Evolutionary conservation across 1,284 basidiomycete species (phyloP), one percentile per base, ranked within the genome.

Genomic region (Papiliotrema flavescens): DNA sequence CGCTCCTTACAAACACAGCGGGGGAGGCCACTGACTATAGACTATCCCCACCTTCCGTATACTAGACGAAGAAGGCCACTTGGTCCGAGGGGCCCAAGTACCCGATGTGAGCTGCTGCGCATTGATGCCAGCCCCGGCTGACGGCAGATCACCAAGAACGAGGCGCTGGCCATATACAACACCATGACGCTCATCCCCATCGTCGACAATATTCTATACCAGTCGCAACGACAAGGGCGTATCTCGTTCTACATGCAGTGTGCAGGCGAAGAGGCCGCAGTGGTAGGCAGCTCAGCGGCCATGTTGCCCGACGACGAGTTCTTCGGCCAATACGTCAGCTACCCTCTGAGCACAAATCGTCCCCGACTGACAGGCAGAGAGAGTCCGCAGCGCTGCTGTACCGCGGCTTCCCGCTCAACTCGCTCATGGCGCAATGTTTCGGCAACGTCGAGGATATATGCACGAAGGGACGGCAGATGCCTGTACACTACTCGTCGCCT

Each of bases 251-350:
- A 94, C 63, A 74, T 72, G 67, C 67, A 67, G 43, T 76, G 90
- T 85, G 79, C 92, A 70, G 92, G 92, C 23, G 92, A 96, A 76
- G 92, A 96, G 80, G 92, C 89, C 3, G 87, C 91, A 0, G 85
- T 96, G 40, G 85, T 95, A 23, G 93, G 92, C 7, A 87, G 89
- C 43, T 91, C 92, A 0, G 90, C 92, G 14, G 93, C 86, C 1
- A 81, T 96, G 61, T 84, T 83, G 51, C 69, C 77, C n/a, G 84
- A 86, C 59, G 94, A 97, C 74, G 93, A 97, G 88, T 64, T 74
- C 32, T 75, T 72, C 53, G 71, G 72, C 15, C 73, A 75, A 65
- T 91, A 75, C 75, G 87, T 81, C 39, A 57, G 66, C 57, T 34
- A 23, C 8, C 24, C 26, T 43, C 13, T 22, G 17, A 42, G 24